Conservation (phyloP, 768 basidiomycete species). For the Glaciozyma martinii region DNA sequence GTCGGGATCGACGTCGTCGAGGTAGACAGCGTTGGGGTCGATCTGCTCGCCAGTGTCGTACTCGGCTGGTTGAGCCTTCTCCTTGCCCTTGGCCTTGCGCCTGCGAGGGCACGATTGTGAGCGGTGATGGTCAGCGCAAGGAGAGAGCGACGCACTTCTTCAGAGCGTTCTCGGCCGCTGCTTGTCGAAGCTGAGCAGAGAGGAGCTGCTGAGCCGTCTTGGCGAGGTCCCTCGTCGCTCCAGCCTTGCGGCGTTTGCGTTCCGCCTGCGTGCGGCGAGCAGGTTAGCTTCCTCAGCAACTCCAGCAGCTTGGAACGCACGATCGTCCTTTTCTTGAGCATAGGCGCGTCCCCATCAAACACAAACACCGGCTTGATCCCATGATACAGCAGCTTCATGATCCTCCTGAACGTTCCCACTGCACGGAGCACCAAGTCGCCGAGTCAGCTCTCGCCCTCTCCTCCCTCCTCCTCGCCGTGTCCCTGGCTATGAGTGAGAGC, state of each 20-base stretch:
- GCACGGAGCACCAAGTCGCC: constrained; percentile 30
- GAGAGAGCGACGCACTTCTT: constrained; percentile 35
- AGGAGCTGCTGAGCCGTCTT: constrained; percentile 84
- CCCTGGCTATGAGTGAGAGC: constrained; percentile 41
- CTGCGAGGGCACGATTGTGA: neutral
- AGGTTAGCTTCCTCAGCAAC: constrained; percentile 9
- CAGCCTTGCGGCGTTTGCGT: constrained; percentile 79
- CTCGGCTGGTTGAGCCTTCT: constrained; percentile 39
- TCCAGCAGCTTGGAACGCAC: constrained; percentile 45
- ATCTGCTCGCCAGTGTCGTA: constrained; percentile 49
- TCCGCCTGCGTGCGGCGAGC: constrained; percentile 54
- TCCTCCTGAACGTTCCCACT: constrained; percentile 49
- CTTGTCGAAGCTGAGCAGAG: constrained; percentile 83
- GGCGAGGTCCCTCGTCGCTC: constrained; percentile 74
- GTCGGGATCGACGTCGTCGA: constrained; percentile 62
- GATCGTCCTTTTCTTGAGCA: constrained; percentile 77
- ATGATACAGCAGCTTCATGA: constrained; percentile 89
- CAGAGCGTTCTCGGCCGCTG: constrained; percentile 59
- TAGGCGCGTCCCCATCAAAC: constrained; percentile 94
- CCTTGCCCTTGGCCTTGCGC: neutral
- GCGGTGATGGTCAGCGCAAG: neutral
- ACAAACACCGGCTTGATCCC: constrained; percentile 98
- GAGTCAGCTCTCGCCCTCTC: constrained; percentile 9
- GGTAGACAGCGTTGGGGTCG: constrained; percentile 68
- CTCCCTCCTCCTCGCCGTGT: neutral